Evolutionary conservation across 2,329 filamentous ascomycete genomes (phyloP), one percentile per base, ranked within the genome.

Genomic region (Phaeosphaeria sp.): DNA sequence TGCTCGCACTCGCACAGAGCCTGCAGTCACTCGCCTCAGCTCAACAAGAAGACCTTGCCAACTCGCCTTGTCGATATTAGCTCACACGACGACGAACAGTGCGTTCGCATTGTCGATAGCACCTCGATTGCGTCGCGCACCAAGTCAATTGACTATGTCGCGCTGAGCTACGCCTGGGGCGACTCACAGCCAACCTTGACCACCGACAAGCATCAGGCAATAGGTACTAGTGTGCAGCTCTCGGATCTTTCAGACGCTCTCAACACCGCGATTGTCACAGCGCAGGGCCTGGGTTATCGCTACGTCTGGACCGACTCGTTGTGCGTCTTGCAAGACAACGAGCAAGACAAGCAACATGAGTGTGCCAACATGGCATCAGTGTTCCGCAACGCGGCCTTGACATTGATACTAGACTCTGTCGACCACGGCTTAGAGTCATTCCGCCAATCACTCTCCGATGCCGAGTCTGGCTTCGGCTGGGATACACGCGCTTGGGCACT

Each of bases 261-360:
- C 25, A 63, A 69, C 11, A 59, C 71, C 48, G 74, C 73, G 6
- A 72, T 77, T 43, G 44, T 61, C 25, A 62, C 68, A 24, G 64
- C 68, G 4, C 61, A 65, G 17, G 58, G 56, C 11, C 63, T 75
- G 11, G 74, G 74, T 45, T 65, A 66, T 55, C 65, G 70, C 11
- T 77, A 76, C 54, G 57, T 74, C 36, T 77, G 74, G 74, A 46
- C 69, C 21, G 74, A 77, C 53, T 68, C 67, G 1, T 71, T 77
- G 8, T 77, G 74, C 48, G 56, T 76, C 3, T n/a, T 73, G 1
- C 74, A 77, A 49, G 73, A 77, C 36, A 73, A 68, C 1, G 59
- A 69, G 15, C 59, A 62, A 40, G 72, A 76, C 53, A 74, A 72
- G 57, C 60, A 59, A 55, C 57, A 53, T 25, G 73, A 77, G 58